Evolutionary conservation across 305 asterid genomes (phyloP).

Genomic region (Fraxinus angustifolia): DNA sequence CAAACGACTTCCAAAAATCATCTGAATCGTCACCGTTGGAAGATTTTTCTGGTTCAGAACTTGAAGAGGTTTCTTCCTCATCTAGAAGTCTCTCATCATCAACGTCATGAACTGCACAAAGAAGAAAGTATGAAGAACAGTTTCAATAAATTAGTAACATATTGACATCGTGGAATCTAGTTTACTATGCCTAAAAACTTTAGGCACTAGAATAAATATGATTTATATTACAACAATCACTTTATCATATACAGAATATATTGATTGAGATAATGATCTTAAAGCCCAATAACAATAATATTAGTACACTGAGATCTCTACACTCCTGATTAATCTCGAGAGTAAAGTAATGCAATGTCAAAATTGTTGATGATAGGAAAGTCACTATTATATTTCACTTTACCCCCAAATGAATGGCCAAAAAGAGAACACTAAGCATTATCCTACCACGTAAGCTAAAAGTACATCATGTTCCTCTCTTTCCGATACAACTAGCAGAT

Average conservation of each 20-base stretch:
- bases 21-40: conserved; percentile 36
- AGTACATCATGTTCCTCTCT: background rate
- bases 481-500: background rate
- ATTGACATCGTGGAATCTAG: background rate
- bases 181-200: conserved; percentile 5
- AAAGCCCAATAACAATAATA: background rate
- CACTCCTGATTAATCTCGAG: background rate
- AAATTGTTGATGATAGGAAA: background rate
- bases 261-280: background rate
- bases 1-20: conserved; percentile 51
- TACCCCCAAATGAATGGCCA: background rate
- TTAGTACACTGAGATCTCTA: background rate
- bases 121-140: conserved; percentile 7
- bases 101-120: conserved; percentile 40
- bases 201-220: background rate
- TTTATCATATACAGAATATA: background rate
- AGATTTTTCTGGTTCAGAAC: conserved; percentile 32
- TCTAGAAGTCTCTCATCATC: conserved; percentile 31
- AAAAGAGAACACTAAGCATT: background rate
- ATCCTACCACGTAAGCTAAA: background rate
- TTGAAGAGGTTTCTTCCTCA: conserved; percentile 41
- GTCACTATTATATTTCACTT: background rate
- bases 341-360: background rate
- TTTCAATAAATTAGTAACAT: background rate
- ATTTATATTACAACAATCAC: background rate